Base-by-base conservation (phyloP, 1,284 basidiomycete species). In the Sparassis latifolia region DNA sequence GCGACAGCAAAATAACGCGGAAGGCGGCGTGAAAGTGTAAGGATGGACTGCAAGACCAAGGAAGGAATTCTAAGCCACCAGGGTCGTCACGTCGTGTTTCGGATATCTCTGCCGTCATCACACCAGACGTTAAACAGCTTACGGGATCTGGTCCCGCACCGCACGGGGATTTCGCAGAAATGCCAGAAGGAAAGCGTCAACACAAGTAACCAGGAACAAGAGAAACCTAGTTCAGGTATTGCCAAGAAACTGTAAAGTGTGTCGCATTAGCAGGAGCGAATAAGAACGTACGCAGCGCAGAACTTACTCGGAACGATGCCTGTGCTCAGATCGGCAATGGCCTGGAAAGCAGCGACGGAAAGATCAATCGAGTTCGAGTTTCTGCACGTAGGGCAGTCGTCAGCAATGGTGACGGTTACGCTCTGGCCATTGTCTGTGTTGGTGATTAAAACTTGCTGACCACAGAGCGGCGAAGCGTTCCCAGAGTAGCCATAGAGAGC, bases 311-410 rank as follows among this genome's bases (percentile, higher is more conserved):
- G 20, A 52, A 93, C 73, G 58, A 73, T 66, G 51, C 92, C 92
- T 37, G 78, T 69, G 5, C 62, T 66, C 48, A 76, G 64, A 27
- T 66, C 59, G 35, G 79, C 84, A 50, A 95, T 78, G 12, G 65
- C 58, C 42, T 72, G 51, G 78, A 97, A 97, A 30, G 90, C 84
- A 46, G 63, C 82, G n/a, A 65, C 56, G 10, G 89, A 92, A 52
- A 97, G 78, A 66, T 97, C 94, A 62, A 97, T 81, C 27, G 82
- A 86, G 65, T 85, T 73, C 35, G 49, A 47, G 54, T 77, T 77
- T 0, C 59, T 35, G 73, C 94, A 97, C 5, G 82, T 83, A n/a
- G 92, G 92, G 77, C 93, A 96, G 29, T 76, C 82, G 61, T 95
- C 92, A 10, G 77, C 85, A 58, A 94, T 75, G 28, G 72, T 76